These are phyloP conservation scores for Xylariaceae sp. DNA, from an alignment of 2,329 filamentous ascomycete genomes.

Conservation along the genomic window DNA sequence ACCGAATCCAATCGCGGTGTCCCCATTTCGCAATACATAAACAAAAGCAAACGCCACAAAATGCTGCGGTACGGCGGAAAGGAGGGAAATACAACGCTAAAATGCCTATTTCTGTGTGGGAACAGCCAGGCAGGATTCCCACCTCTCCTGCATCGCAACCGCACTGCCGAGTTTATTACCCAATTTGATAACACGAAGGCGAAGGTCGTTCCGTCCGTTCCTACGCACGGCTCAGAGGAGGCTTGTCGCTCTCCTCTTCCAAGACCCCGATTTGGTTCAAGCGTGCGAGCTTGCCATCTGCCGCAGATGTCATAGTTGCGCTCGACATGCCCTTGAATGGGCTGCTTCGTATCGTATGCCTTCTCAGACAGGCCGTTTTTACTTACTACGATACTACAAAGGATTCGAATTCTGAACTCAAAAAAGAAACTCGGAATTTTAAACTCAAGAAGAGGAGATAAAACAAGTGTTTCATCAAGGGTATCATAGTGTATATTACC, in stretches of 20 bases:
- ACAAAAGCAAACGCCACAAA: neutral
- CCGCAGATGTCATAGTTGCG: too few species aligned
- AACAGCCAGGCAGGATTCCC: neutral
- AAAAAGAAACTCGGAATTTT: neutral
- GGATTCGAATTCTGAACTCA: too few species aligned
- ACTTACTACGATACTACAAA: too few species aligned
- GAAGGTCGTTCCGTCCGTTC: too few species aligned
- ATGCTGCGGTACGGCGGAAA: neutral
- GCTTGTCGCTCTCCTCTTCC: too few species aligned
- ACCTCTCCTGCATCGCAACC: neutral
- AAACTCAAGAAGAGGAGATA: neutral
- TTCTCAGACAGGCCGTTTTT: too few species aligned
- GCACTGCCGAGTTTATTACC: neutral
- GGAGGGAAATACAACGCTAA: neutral
- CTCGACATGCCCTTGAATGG: too few species aligned
- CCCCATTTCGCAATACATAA: slow-evolving; percentile 1
- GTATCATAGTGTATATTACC: neutral
- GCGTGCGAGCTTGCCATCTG: too few species aligned
- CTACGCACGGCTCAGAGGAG: too few species aligned
- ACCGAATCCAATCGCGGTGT: neutral
- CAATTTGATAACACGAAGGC: neutral
- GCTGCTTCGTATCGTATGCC: too few species aligned
- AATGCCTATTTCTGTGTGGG: neutral
- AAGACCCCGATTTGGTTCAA: too few species aligned
- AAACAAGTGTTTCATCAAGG: neutral